Percentiles rank a stretch among this genome's conserved stretches.
phyloP scores from a whole-genome alignment of 768 basidiomycete species.

The Tylopilus sp. region DNA sequence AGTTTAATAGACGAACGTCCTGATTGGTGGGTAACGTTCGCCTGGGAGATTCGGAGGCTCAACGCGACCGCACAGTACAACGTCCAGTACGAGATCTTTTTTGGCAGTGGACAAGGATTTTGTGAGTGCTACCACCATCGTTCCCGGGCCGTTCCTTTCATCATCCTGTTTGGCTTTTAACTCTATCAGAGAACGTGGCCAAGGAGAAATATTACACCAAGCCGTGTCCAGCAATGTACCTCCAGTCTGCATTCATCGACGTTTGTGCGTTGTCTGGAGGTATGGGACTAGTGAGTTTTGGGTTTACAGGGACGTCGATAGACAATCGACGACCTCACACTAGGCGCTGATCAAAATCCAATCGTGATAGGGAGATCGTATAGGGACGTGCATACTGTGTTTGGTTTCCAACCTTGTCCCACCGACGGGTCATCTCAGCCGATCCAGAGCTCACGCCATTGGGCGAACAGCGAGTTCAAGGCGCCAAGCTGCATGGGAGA shows the following conservation, averaged over 20 bases:
- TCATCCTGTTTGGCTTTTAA: neutral
- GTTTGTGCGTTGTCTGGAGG: neutral
- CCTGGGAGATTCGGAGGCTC: conserved; percentile 36
- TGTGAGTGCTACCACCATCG: neutral
- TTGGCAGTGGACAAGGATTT: conserved; percentile 51
- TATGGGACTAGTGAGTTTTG: conserved; percentile 6
- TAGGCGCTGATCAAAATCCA: conserved; percentile 44
- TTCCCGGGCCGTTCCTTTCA: neutral
- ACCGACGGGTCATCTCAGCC: no score
- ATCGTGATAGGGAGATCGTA: conserved; percentile 49
- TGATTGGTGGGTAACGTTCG: conserved; percentile 48
- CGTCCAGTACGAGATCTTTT: conserved; percentile 47
- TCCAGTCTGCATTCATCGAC: neutral
- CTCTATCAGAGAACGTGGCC: conserved; percentile 68
- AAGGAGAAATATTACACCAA: conserved; percentile 53
- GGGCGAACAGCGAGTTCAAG: conserved; percentile 52
- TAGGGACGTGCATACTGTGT: conserved; percentile 58
- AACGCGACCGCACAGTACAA: neutral
- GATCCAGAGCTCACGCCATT: conserved; percentile 51
- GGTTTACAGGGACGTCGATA: no score
- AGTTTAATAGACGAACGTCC: conserved; percentile 22
- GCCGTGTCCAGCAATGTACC: conserved; percentile 17
- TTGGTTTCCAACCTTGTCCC: neutral
- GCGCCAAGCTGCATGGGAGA: conserved; percentile 1
- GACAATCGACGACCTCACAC: neutral